A percentile compares a stretch with the other conserved stretches of the same genome.
Conservation (phyloP, 768 basidiomycete species). For the Lactarius hatsudake region DNA sequence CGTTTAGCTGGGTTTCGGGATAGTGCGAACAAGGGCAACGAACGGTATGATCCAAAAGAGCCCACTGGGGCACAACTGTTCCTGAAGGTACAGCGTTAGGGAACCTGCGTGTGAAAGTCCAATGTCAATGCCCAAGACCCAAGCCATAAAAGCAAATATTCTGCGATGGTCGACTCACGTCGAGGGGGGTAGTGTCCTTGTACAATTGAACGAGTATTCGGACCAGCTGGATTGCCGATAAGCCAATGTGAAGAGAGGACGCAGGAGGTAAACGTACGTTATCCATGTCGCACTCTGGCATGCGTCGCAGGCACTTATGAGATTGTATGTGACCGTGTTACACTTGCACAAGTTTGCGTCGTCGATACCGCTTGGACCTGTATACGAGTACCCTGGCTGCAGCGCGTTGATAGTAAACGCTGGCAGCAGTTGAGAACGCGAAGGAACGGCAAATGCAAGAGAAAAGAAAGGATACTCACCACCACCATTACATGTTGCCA, state of each 20-base stretch:
- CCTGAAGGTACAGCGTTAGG: slow-evolving; percentile 2
- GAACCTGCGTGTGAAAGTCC: background rate
- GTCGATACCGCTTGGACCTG: background rate
- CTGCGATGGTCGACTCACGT: slow-evolving; percentile 6
- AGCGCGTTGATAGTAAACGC: slow-evolving; percentile 4
- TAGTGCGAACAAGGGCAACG: background rate
- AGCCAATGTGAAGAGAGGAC: background rate
- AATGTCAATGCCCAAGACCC: background rate
- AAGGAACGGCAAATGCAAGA: background rate
- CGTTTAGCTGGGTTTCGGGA: background rate
- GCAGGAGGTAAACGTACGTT: background rate
- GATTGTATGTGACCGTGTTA: slow-evolving; percentile 15
- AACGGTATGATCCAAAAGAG: slow-evolving; percentile 1
- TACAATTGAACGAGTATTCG: slow-evolving; percentile 7
- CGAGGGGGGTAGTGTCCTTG: background rate
- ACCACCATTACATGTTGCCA: slow-evolving; percentile 15
- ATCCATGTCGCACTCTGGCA: slow-evolving; percentile 3
- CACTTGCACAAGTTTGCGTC: slow-evolving; percentile 17
- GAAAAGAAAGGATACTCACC: background rate
- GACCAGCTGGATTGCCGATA: background rate
- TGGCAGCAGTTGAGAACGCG: background rate
- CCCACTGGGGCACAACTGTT: slow-evolving; percentile 2
- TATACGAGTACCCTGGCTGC: no score
- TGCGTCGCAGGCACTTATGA: slow-evolving; percentile 21
- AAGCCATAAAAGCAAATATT: no score